A percentile compares a stretch with the other conserved stretches of the same genome.
These are phyloP conservation scores for Aspergillus eucalypticola DNA, from an alignment of 2,329 filamentous ascomycete species.

Conservation along the genomic window DNA sequence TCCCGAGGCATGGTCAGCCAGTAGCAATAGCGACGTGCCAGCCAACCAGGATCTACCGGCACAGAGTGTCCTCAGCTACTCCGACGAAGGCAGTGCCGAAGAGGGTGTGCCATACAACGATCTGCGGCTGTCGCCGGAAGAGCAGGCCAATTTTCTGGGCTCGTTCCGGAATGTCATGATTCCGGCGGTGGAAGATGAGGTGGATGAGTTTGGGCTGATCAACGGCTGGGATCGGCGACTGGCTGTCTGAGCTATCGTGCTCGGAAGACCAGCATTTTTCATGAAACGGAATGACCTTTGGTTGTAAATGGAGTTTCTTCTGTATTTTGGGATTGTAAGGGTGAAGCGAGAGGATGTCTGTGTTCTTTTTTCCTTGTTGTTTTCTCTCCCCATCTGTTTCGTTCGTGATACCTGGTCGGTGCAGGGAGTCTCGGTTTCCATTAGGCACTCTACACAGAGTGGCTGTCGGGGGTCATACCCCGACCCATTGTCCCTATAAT, in stretches of 20 bases:
- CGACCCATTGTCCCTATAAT: neutral
- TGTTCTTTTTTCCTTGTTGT: neutral
- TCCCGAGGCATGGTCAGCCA: slow-evolving; percentile 42
- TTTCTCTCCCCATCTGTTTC: neutral
- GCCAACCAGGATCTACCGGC: slow-evolving; percentile 35
- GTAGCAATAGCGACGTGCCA: slow-evolving; percentile 40
- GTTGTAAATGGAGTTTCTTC: neutral
- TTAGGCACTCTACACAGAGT: neutral
- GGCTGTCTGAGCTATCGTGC: slow-evolving; percentile 26
- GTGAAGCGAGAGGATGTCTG: neutral
- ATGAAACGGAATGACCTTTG: neutral
- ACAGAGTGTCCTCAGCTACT: slow-evolving; percentile 61
- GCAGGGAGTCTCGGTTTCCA: neutral
- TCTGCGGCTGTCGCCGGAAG: slow-evolving; percentile 27
- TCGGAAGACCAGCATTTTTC: neutral
- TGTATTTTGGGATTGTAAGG: neutral
- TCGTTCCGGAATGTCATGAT: slow-evolving; percentile 42
- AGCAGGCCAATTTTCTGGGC: slow-evolving; percentile 34
- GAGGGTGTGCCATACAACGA: slow-evolving; percentile 37
- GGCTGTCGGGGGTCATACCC: neutral
- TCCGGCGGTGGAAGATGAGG: slow-evolving; percentile 35
- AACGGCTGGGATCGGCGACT: slow-evolving; percentile 39
- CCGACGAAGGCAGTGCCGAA: slow-evolving; percentile 60
- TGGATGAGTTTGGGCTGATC: slow-evolving; percentile 34
- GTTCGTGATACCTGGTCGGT: slow-evolving; percentile 2